Evolutionary conservation across 495 filamentous ascomycete species (phyloP).

Genomic region (Penicillium odoratum): DNA sequence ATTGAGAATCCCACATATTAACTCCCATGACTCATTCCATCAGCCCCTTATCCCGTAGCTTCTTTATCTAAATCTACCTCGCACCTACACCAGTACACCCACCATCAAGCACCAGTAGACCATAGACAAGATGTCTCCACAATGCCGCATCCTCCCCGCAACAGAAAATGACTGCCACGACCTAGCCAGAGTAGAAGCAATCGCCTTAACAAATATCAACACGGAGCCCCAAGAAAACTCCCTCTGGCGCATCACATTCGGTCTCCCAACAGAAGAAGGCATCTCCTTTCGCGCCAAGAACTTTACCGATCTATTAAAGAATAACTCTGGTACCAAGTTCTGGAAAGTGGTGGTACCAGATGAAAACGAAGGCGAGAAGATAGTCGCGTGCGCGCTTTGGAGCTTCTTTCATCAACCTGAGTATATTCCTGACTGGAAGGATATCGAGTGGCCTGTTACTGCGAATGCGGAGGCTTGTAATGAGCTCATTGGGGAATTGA

Average conservation of each 20-base stretch:
- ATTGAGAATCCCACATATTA: background rate
- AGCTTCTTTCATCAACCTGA: constrained; percentile 2
- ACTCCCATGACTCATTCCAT: background rate
- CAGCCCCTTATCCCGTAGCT: background rate
- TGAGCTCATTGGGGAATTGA: background rate
- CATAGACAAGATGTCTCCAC: background rate
- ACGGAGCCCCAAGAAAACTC: background rate
- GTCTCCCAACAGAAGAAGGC: constrained; percentile 1
- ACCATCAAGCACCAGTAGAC: background rate
- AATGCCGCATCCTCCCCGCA: constrained; percentile 2
- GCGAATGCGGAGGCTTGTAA: constrained; percentile 2
- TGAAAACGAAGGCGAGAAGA: background rate
- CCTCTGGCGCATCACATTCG: background rate
- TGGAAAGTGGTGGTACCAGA: constrained; percentile 5
- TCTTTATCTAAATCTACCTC: background rate
- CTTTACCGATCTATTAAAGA: background rate
- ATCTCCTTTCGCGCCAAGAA: background rate
- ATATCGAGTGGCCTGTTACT: background rate
- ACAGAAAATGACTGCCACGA: constrained; percentile 1
- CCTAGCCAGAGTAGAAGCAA: background rate
- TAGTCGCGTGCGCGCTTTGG: constrained; percentile 5
- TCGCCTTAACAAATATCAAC: background rate
- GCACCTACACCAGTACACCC: too few relatives aligned
- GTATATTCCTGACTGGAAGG: background rate
- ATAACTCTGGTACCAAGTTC: background rate